These are phyloP conservation scores for Echinosophora koreensis DNA, from an alignment of 306 rosid genomes.

Conservation along the genomic window DNA sequence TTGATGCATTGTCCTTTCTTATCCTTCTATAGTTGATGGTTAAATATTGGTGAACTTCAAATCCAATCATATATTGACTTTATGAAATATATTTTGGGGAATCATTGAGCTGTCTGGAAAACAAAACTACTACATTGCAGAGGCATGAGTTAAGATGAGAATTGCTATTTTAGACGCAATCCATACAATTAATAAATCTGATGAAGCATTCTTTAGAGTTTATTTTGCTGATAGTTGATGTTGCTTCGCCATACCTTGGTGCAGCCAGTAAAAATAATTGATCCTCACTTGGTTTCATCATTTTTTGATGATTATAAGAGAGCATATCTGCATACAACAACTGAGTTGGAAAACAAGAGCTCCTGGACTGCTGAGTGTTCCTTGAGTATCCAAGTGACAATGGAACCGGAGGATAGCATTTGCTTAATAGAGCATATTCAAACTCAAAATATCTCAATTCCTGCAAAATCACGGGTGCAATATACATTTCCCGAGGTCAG, in stretches of 20 bases:
- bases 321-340: slow-evolving; percentile 77
- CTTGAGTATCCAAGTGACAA: slow-evolving; percentile 77
- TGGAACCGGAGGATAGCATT: slow-evolving; percentile 71
- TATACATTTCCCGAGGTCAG: slow-evolving; percentile 70
- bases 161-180: slow-evolving; percentile 24
- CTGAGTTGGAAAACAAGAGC: slow-evolving; percentile 86
- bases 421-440: slow-evolving; percentile 83
- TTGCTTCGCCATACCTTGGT: slow-evolving; percentile 44
- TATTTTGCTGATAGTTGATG: slow-evolving; percentile 25
- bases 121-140: slow-evolving; percentile 30
- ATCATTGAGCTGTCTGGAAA: slow-evolving; percentile 35
- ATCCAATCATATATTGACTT: slow-evolving; percentile 34
- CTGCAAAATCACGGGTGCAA: too few relatives aligned
- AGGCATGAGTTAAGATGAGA: slow-evolving; percentile 25
- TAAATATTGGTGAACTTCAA: slow-evolving; percentile 38
- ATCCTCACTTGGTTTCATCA: slow-evolving; percentile 94
- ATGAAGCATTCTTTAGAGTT: slow-evolving; percentile 37
- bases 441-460: slow-evolving; percentile 63
- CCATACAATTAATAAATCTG: slow-evolving; percentile 24
- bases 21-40: slow-evolving; percentile 30
- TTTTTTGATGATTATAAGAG: slow-evolving; percentile 81
- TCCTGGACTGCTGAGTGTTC: slow-evolving; percentile 78
- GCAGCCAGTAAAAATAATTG: slow-evolving; percentile 94
- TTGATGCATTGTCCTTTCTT: background rate
- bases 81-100: background rate